Percentiles rank a stretch among this genome's conserved stretches.
phyloP scores from a whole-genome alignment of 1,284 basidiomycete genomes.

The Puccinia horiana region DNA sequence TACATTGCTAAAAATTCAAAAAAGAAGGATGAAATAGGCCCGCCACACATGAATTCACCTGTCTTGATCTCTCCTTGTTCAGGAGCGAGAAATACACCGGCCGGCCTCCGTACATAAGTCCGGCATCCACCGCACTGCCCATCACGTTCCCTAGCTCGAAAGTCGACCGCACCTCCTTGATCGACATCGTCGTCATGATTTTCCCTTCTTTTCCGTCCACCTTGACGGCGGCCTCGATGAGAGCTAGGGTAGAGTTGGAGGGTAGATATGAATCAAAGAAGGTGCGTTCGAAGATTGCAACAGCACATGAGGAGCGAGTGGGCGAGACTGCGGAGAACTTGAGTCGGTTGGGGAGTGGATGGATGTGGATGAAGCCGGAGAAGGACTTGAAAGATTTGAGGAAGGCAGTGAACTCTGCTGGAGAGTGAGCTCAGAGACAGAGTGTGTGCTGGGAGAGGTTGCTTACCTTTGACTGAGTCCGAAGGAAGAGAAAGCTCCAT shows the following conservation, averaged over 20 bases:
- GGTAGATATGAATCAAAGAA: constrained; percentile 37
- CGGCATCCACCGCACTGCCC: constrained; percentile 34
- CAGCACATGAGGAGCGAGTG: constrained; percentile 40
- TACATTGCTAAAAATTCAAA: no score
- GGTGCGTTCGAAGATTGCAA: constrained; percentile 28
- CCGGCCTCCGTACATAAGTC: constrained; percentile 32
- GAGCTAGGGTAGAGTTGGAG: constrained; percentile 29
- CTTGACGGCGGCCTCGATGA: constrained; percentile 40
- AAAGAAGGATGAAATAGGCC: no score
- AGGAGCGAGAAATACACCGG: constrained; percentile 45
- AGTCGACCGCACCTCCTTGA: constrained; percentile 45
- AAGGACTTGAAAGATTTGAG: constrained; percentile 42
- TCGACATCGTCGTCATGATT: constrained; percentile 37
- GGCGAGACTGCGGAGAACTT: constrained; percentile 46
- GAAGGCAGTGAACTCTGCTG: constrained; percentile 43
- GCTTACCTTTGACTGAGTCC: neutral
- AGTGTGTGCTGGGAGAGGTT: neutral
- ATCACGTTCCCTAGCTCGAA: constrained; percentile 32
- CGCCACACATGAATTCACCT: no score
- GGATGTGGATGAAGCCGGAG: constrained; percentile 36
- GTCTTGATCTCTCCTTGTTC: constrained; percentile 12
- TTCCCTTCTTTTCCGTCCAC: neutral
- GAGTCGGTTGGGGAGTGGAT: constrained; percentile 2
- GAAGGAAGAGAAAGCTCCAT: constrained; percentile 18
- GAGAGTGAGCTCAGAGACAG: no score